Base-by-base conservation (phyloP, 208 protist genomes). In the Crithidia acanthocephali region DNA sequence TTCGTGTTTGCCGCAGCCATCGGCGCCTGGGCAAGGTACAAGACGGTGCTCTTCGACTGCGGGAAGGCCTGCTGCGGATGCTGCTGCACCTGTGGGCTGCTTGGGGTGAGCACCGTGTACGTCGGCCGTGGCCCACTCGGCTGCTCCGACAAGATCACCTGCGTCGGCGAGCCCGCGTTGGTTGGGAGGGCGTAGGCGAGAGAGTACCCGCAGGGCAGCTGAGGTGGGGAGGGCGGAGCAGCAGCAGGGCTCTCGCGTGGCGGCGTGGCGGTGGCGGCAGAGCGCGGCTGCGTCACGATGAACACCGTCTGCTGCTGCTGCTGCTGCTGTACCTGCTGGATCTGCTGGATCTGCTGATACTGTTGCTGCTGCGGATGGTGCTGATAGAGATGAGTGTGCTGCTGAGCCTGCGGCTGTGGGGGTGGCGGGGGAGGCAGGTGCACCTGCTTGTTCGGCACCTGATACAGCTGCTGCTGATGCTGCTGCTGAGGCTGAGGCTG, bases 171-270 rank as follows among this genome's bases (percentile, higher is more conserved):
- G 37, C 56, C 11, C 20, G 56, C 6, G 40, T 52, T 48, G 18
- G 71, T 4, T 2, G 64, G 55, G 10, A 76, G 10, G 50, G 72
- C 55, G 72, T 70, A 76, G 37, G 72, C 45, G 16, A 70, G 44
- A 15, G 72, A 51, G 56, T 76, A 76, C 16, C 72, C 72, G 25
- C 45, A 33, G 4, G 53, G 35, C 15, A 66, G 2, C 44, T 70
- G 72, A 2, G 50, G 3, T 1, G 37, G 37, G 37, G 37, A 6
- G 13, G 37, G 37, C n/a, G n/a, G n/a, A 13, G 55, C 45, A 23
- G 48, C 13, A 11, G 44, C 51, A 15, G 63, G 20, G 32, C 37
- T 52, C 58, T 70, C 72, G 22, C 45, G 57, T 28, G 61, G 42
- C 0, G 62, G 63, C 0, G 72, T 70, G 10, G 42, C 37, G 2